Evolutionary conservation across 805 yeast species (phyloP).

Genomic region (Cyberlindnera maclurae): DNA sequence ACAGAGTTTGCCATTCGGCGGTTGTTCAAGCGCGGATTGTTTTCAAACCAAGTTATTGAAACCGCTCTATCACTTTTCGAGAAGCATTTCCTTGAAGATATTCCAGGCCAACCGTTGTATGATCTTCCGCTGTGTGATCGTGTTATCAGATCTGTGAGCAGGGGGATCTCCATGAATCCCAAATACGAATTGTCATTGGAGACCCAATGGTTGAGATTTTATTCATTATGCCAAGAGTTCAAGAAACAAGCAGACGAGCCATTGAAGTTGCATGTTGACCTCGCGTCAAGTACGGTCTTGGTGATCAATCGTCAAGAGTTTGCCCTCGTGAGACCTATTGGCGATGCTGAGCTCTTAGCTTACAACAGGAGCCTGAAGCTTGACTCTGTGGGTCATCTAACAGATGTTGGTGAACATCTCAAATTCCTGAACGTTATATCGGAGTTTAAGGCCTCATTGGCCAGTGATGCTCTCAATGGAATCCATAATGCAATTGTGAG

Average conservation of each 20-base stretch:
- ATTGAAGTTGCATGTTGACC: conserved; percentile 39
- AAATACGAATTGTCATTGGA: conserved; percentile 31
- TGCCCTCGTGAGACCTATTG: conserved; percentile 28
- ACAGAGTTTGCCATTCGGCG: conserved; percentile 36
- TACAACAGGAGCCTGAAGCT: conserved; percentile 22
- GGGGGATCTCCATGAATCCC: conserved; percentile 24
- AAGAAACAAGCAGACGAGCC: conserved; percentile 55
- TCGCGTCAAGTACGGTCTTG: conserved; percentile 24
- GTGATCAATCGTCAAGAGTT: conserved; percentile 30
- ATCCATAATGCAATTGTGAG: conserved; percentile 31
- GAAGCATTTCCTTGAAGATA: conserved; percentile 31
- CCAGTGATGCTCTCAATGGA: conserved; percentile 28
- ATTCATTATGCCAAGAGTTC: conserved; percentile 66
- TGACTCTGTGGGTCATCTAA: conserved; percentile 6
- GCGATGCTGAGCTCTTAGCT: conserved; percentile 28
- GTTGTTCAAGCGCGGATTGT: conserved; percentile 43
- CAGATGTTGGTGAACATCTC: conserved; percentile 17
- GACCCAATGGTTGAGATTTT: conserved; percentile 62
- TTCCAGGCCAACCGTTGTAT: conserved; percentile 18
- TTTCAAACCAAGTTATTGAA: conserved; percentile 39
- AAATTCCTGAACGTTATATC: conserved; percentile 28
- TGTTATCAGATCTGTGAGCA: conserved; percentile 27
- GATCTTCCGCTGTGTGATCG: conserved; percentile 28
- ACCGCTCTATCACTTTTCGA: conserved; percentile 48
- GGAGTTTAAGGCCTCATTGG: conserved; percentile 34